These are phyloP conservation scores for Plasmopara muralis DNA, from an alignment of 352 stramenopile genomes.

Conservation along the genomic window DNA sequence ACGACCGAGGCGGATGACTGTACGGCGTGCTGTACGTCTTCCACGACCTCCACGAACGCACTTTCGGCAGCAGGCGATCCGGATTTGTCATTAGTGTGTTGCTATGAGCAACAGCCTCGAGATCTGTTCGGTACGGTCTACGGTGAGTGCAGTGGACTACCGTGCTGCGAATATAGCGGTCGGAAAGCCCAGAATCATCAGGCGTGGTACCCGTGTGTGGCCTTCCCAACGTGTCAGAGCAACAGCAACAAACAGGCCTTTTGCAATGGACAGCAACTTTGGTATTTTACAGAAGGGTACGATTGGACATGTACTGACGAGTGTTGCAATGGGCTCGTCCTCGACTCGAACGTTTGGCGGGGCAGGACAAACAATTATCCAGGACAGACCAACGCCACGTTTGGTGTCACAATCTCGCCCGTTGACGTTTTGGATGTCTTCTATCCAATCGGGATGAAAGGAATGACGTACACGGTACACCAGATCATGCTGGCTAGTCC, in stretches of 20 bases:
- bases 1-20: conserved; percentile 48
- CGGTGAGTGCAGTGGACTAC: conserved; percentile 68
- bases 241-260: conserved; percentile 60
- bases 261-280: conserved; percentile 41
- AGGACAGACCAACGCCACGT: conserved; percentile 68
- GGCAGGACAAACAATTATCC: conserved; percentile 47
- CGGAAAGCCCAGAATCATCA: conserved; percentile 60
- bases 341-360: conserved; percentile 72
- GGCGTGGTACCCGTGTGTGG: conserved; percentile 76
- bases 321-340: conserved; percentile 60
- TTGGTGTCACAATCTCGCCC: conserved; percentile 65
- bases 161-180: conserved; percentile 68
- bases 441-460: conserved; percentile 32
- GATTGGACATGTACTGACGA: conserved; percentile 63
- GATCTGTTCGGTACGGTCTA: conserved; percentile 53
- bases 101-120: conserved; percentile 28
- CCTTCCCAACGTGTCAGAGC: conserved; percentile 69
- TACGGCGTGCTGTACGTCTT: conserved; percentile 45
- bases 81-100: conserved; percentile 46
- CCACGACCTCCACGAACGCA: conserved; percentile 7
- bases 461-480: conserved; percentile 49
- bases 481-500: conserved; percentile 75
- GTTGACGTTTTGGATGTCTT: conserved; percentile 65
- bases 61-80: conserved; percentile 16
- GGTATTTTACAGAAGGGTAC: conserved; percentile 45